phyloP scores from a whole-genome alignment of 1,284 basidiomycete genomes.

The Chalciporus sp. region DNA sequence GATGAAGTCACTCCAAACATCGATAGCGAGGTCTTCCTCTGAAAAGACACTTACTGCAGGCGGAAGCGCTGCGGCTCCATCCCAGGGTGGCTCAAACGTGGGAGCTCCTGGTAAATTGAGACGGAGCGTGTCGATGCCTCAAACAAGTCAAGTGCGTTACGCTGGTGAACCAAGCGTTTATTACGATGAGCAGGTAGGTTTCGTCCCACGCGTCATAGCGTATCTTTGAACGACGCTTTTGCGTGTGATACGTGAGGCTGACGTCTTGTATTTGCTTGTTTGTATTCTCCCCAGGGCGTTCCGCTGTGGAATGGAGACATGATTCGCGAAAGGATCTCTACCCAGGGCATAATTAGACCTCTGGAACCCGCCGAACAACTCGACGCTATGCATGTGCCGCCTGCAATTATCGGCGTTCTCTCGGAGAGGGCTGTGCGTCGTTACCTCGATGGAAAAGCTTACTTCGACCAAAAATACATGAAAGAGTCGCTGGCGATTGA shows the following conservation, averaged over 20 bases:
- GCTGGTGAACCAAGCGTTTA: constrained; percentile 63
- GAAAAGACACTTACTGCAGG: constrained; percentile 13
- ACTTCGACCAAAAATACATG: constrained; percentile 66
- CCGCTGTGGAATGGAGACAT: constrained; percentile 48
- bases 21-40: constrained; percentile 19
- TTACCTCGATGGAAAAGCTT: constrained; percentile 58
- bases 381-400: constrained; percentile 61
- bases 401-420: constrained; percentile 70
- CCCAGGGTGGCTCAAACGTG: constrained; percentile 42
- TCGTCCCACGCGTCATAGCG: not conserved
- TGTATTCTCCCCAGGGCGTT: constrained; percentile 31
- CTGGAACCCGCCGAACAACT: constrained; percentile 77
- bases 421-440: constrained; percentile 65
- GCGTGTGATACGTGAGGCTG: not conserved
- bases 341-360: constrained; percentile 74
- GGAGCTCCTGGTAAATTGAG: constrained; percentile 48
- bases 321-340: constrained; percentile 88
- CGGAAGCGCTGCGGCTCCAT: not conserved
- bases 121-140: constrained; percentile 26
- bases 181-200: constrained; percentile 24
- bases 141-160: constrained; percentile 35
- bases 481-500: constrained; percentile 57
- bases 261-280: constrained; percentile 3
- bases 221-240: not conserved
- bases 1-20: constrained; percentile 12